These are phyloP conservation scores for Butyriboletus loyo DNA, from an alignment of 768 basidiomycete genomes.

Conservation along the genomic window DNA sequence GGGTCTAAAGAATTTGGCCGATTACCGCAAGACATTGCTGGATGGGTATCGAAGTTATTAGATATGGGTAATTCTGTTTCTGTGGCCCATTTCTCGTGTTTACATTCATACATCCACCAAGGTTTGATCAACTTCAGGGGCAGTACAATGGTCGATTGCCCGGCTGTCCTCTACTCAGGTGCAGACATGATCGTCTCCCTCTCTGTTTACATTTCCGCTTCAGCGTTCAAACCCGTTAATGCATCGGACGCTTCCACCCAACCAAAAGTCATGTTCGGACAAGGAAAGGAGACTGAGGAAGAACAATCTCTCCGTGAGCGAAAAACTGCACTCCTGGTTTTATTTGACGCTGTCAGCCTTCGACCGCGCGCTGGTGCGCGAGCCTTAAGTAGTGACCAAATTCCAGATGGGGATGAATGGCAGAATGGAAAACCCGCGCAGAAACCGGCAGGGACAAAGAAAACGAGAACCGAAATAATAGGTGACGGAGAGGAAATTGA, in stretches of 20 bases:
- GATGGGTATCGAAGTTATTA: constrained; percentile 72
- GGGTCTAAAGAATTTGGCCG: constrained; percentile 66
- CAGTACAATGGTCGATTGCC: constrained; percentile 76
- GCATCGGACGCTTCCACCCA: constrained; percentile 30
- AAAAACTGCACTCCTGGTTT: constrained; percentile 65
- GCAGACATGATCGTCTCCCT: constrained; percentile 75
- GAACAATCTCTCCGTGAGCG: constrained; percentile 79
- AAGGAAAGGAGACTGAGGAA: constrained; percentile 75
- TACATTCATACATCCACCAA: constrained; percentile 23
- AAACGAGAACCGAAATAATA: constrained; percentile 59
- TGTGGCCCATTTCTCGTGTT: neutral
- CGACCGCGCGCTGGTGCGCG: constrained; percentile 55
- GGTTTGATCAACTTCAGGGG: constrained; percentile 66
- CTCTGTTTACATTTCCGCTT: constrained; percentile 61
- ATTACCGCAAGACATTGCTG: constrained; percentile 62
- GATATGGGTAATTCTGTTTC: constrained; percentile 52
- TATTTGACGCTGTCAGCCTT: constrained; percentile 74
- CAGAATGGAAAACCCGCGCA: constrained; percentile 39
- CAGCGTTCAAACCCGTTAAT: constrained; percentile 59
- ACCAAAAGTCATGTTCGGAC: constrained; percentile 52
- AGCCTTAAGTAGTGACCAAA: constrained; percentile 27
- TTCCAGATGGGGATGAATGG: constrained; percentile 31
- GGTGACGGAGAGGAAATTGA: constrained; percentile 82
- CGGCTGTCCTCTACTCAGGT: constrained; percentile 66
- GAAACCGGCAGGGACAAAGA: constrained; percentile 38